Evolutionary conservation across 2,329 filamentous ascomycete species (phyloP).

Genomic region (Ustilaginoidea virens): DNA sequence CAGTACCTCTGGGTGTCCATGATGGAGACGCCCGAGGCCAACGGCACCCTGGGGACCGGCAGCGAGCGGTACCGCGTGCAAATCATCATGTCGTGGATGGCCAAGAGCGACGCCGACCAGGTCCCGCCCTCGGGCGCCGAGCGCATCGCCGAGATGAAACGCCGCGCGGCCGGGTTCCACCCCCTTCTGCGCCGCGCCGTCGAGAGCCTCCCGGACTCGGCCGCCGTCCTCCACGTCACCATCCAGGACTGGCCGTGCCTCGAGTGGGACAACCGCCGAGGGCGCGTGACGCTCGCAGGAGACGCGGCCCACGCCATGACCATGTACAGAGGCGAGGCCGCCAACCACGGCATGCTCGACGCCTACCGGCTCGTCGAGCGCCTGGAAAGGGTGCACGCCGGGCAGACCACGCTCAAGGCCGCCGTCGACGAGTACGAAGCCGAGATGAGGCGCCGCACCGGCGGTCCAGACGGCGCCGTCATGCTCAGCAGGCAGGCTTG

Average conservation of each 20-base stretch:
- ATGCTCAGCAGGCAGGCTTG: constrained; percentile 17
- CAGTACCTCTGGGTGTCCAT: constrained; percentile 34
- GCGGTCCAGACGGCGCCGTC: constrained; percentile 11
- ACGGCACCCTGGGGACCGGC: constrained; percentile 16
- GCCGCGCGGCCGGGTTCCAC: constrained; percentile 15
- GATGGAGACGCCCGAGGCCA: constrained; percentile 23
- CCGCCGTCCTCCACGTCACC: constrained; percentile 19
- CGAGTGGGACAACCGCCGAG: constrained; percentile 25
- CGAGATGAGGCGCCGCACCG: constrained; percentile 14
- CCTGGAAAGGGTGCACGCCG: constrained; percentile 8
- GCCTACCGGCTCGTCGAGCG: constrained; percentile 15
- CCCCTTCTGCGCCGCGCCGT: constrained; percentile 25
- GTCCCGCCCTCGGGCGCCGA: constrained; percentile 17
- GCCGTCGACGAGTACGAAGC: constrained; percentile 15
- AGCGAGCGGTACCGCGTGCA: constrained; percentile 24
- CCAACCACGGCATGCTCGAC: constrained; percentile 25
- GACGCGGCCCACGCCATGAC: constrained; percentile 45
- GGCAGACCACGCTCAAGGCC: constrained; percentile 3
- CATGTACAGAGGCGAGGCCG: constrained; percentile 30
- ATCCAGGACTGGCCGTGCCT: constrained; percentile 21
- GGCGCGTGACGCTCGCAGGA: constrained; percentile 31
- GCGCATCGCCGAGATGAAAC: constrained; percentile 24
- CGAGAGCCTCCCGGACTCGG: constrained; percentile 25
- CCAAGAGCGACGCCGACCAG: constrained; percentile 17
- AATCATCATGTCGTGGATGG: constrained; percentile 30